Conservation (phyloP, 306 rosid genomes). For the Sicyos edulis region DNA sequence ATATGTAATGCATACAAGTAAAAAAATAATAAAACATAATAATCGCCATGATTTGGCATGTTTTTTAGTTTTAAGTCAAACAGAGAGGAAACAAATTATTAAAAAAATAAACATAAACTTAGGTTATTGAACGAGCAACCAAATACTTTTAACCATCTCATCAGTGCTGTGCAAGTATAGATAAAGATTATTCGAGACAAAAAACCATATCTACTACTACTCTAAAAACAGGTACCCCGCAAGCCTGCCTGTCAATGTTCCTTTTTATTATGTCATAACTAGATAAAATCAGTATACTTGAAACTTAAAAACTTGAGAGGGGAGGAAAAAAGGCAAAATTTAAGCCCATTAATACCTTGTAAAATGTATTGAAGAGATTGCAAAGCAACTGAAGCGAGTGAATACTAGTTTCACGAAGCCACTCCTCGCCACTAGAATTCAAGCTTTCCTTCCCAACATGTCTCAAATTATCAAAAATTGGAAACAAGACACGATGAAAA, state of each 20-base stretch:
- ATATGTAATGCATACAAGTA: not conserved
- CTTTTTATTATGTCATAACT: not conserved
- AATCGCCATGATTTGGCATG: not conserved
- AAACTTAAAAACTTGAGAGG: not conserved
- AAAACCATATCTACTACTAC: not conserved
- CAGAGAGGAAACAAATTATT: too few species aligned
- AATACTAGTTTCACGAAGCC: constrained; percentile 88
- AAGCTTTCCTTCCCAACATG: constrained; percentile 82
- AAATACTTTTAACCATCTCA: not conserved
- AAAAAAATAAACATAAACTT: too few species aligned
- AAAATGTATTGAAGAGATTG: constrained; percentile 96
- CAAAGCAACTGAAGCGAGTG: constrained; percentile 97
- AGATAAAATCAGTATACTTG: constrained; percentile 10
- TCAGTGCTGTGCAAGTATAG: not conserved
- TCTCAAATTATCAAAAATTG: constrained; percentile 95
- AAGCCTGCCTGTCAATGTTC: not conserved
- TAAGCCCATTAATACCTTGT: constrained; percentile 54
- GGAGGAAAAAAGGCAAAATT: not conserved
- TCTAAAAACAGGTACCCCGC: not conserved
- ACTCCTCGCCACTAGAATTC: constrained; percentile 64
- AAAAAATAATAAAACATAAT: not conserved
- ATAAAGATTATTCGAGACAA: not conserved
- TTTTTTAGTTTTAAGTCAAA: not conserved
- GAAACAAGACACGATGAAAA: constrained; percentile 95
- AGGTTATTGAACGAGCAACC: not conserved